phyloP scores from a whole-genome alignment of 2,329 filamentous ascomycete genomes.

The Ilyonectria mors-panacis region DNA sequence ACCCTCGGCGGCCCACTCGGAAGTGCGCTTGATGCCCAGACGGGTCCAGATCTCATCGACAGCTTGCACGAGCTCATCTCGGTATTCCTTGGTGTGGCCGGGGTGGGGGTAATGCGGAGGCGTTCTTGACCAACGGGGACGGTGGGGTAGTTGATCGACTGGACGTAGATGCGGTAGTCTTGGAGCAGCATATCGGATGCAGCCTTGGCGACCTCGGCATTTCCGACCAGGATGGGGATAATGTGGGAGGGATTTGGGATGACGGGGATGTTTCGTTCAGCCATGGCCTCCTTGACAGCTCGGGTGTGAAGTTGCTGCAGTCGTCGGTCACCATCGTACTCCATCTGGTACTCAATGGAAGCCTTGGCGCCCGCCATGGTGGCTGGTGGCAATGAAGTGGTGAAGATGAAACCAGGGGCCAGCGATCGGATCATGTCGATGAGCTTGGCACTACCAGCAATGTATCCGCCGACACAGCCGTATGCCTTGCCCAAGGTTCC shows the following conservation, averaged over 20 bases:
- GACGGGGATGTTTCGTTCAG: conserved; percentile 88
- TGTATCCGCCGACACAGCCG: conserved; percentile 97
- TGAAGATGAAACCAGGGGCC: conserved; percentile 98
- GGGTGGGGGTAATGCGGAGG: conserved; percentile 94
- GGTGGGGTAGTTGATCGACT: conserved; percentile 99
- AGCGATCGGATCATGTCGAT: conserved; percentile 95
- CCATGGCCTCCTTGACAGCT: conserved; percentile 89
- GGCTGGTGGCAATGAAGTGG: conserved; percentile 93
- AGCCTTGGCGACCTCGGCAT: conserved; percentile 91
- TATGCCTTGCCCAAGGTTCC: conserved; percentile 98
- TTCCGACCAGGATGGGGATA: conserved; percentile 92
- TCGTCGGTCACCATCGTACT: conserved; percentile 86
- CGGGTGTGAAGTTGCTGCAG: conserved; percentile 97
- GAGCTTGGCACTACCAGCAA: conserved; percentile 88
- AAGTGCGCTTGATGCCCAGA: conserved; percentile 91
- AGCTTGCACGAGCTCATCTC: conserved; percentile 87
- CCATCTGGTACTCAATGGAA: conserved; percentile 94
- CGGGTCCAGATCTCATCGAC: conserved; percentile 91
- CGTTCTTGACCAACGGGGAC: conserved; percentile 98
- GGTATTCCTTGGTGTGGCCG: conserved; percentile 87
- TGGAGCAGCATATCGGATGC: conserved; percentile 93
- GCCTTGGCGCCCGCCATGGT: conserved; percentile 95
- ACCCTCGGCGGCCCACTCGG: conserved; percentile 90
- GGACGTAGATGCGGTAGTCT: conserved; percentile 95
- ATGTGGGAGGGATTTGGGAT: conserved; percentile 99